Evolutionary conservation across 148 eudicot genomes (phyloP), one percentile per base, ranked within the genome.

Genomic region (Chenopodium quinoa): DNA sequence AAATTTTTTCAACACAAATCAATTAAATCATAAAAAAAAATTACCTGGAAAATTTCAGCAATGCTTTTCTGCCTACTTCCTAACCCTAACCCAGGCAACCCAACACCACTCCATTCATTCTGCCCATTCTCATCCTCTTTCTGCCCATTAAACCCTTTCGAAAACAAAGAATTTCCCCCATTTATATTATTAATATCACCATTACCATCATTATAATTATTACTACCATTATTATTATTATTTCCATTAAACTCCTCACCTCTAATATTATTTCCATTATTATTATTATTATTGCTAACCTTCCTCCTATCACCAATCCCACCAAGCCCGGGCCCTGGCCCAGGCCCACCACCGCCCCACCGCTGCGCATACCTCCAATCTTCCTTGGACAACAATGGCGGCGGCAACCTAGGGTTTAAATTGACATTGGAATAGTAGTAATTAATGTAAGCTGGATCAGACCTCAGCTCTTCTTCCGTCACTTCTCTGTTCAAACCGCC

Each of bases 31-130:
- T 17, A 9, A 17, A 75, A 14, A 79, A 48, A 27, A 44, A 76
- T 75, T 75, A 94, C 98, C 98, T 94, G 98, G 84, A 92, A 75
- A 75, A 92, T 87, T 79, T 90, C 96, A 68, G 93, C 93, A 84
- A 92, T 88, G 83, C 96, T 91, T 79, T 90, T 94, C 87, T 90
- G 91, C 86, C 89, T 83, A 83, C 90, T 87, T 19, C 92, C 93
- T 67, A 93, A 83, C 10, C 93, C 97, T 62, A 92, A 87, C 54
- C 95, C 94, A 20, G 91, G 91, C 89, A 93, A 91, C 23, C 98
- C 98, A 74, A 92, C 91, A 4, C 96, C 90, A 67, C 89, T 86
- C 95, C 98, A 93, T 74, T 92, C 91, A 71, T 69, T 81, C 82
- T 77, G 60, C 16, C 86, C 90, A 73, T 76, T 83, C 66, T 85